Evolutionary conservation across 2,329 filamentous ascomycete species (phyloP), one percentile per base, ranked within the genome.

Genomic region (Didymella lethalis): DNA sequence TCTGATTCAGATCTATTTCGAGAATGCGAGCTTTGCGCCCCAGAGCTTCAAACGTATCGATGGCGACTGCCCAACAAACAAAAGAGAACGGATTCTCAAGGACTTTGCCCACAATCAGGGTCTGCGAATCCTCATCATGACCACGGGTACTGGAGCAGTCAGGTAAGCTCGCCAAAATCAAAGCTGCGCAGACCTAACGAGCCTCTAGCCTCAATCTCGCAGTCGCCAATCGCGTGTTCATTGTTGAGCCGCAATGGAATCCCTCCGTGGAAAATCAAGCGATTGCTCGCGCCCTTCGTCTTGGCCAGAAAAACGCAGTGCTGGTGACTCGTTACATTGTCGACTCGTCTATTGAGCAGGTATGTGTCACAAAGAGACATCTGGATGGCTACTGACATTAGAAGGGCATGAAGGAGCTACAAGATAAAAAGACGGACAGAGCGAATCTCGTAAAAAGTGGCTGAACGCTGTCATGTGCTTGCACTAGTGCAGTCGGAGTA

Each of bases 241-340:
- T 86, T 2, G 70, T 85, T 0, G 84, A 86, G 48, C 79, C 82
- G 0, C 84, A 86, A 26, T 86, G 83, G 83, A 86, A 85, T 38
- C 83, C 83, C 0, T 80, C 77, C 2, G 78, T 84, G 0, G 84
- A 85, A 57, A 79, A 78, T 12, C 84, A 86, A 54, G 84, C 83
- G 0, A 79, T 86, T 12, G 82, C 77, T 0, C 73, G 83, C 11
- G 82, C 81, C 0, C 69, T 83, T 3, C 78, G 83, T 0, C 70
- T 85, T 0, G 81, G 82, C 0, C 84, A 85, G 57, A 64, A 69
- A 1, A 63, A 77, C 5, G 52, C 77, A 10, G 83, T 86, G 0
- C 55, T 68, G 0, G 77, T 85, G 0, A 80, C 74, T 0, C 77
- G 82, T 26, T 85, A 85, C 43, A 71, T 83, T 0, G 76, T 82